Conservation (phyloP, 352 stramenopile genomes). For the Globisporangium nagaii region DNA sequence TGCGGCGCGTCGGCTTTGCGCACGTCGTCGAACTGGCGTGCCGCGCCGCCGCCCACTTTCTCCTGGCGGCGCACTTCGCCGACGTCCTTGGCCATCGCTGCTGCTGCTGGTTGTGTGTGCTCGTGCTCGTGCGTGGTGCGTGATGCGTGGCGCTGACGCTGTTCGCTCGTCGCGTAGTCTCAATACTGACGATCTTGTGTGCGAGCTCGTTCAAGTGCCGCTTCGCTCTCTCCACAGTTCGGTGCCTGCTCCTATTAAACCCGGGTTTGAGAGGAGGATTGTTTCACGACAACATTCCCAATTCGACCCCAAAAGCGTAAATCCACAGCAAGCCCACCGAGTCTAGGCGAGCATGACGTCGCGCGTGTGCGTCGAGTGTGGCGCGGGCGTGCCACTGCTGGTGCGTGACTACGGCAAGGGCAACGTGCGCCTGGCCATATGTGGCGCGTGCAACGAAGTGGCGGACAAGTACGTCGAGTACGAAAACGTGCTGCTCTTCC, state of each 20-base stretch:
- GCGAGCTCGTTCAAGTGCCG: conserved; percentile 2
- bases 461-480: conserved; percentile 89
- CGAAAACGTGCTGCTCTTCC: conserved; percentile 76
- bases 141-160: not conserved
- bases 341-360: not conserved
- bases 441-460: conserved; percentile 55
- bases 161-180: not conserved
- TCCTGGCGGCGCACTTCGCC: conserved; percentile 28
- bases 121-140: not conserved
- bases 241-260: no score
- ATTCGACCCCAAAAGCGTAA: no score
- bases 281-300: no score
- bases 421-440: conserved; percentile 78
- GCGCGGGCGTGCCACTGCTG: conserved; percentile 46
- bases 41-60: conserved; percentile 15
- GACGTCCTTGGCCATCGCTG: conserved; percentile 51
- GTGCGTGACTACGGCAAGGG: conserved; percentile 84
- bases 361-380: conserved; percentile 78
- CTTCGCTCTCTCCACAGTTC: conserved; percentile 23
- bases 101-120: not conserved
- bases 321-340: no score
- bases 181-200: not conserved
- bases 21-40: conserved; percentile 26
- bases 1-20: conserved; percentile 24
- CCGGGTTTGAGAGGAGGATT: no score